Conservation (phyloP, 83 land plant species). For the Picea mariana region DNA sequence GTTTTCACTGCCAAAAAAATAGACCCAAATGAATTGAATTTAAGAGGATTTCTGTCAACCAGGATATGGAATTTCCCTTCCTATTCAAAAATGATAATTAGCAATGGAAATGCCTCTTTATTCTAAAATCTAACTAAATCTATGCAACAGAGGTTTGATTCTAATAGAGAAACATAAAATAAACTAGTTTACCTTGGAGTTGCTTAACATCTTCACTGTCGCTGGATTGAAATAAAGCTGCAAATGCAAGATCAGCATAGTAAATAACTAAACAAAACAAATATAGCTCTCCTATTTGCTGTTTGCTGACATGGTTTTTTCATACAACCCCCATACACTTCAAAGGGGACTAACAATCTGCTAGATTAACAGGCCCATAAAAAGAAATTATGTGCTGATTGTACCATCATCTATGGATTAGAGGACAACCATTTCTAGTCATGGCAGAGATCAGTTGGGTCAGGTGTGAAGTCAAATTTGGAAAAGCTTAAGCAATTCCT, state of each 20-base stretch:
- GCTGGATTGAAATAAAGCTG: conserved; percentile 99
- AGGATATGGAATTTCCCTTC: not conserved
- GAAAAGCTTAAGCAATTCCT: not conserved
- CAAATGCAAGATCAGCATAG: conserved; percentile 13
- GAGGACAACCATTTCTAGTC: not conserved
- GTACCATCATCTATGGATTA: too few relatives aligned
- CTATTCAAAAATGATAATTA: not conserved
- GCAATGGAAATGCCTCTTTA: not conserved
- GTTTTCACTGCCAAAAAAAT: too few relatives aligned
- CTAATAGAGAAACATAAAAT: conserved; percentile 1
- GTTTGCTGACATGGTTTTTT: not conserved
- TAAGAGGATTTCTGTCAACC: too few relatives aligned
- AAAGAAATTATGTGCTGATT: too few relatives aligned
- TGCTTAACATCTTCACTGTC: conserved; percentile 97
- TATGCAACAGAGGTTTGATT: not conserved
- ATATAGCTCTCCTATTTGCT: not conserved
- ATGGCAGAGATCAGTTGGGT: not conserved
- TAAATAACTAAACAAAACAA: not conserved
- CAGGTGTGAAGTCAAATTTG: not conserved
- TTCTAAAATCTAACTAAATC: not conserved
- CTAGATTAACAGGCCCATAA: too few relatives aligned
- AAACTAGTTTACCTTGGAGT: conserved; percentile 44
- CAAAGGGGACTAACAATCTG: too few relatives aligned
- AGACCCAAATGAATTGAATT: not conserved
- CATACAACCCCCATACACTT: not conserved